A percentile compares a stretch with the other conserved stretches of the same genome.
phyloP scores from a whole-genome alignment of 1,284 basidiomycete species.

The Ceraceosorus guamensis region DNA sequence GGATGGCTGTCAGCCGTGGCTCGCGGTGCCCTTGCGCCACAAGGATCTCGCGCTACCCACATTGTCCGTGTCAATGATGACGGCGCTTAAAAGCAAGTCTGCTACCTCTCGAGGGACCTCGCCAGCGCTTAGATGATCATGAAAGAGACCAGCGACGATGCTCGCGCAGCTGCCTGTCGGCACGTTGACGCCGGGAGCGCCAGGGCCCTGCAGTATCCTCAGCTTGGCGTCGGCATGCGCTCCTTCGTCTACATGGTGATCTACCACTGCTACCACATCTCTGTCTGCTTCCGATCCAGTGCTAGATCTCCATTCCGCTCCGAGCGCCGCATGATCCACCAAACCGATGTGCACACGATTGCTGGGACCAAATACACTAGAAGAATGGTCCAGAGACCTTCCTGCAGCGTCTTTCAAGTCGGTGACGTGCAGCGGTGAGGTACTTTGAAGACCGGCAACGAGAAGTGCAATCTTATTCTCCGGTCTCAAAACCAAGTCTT shows the following conservation, averaged over 20 bases:
- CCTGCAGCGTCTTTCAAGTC: constrained; percentile 48
- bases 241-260: constrained; percentile 85
- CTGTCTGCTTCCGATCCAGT: neutral
- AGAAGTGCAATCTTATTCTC: constrained; percentile 69
- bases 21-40: too few relatives aligned
- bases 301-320: constrained; percentile 50
- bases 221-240: constrained; percentile 53
- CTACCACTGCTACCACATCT: constrained; percentile 56
- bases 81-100: constrained; percentile 49
- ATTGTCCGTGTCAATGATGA: constrained; percentile 46
- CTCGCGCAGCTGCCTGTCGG: constrained; percentile 20
- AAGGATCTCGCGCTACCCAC: constrained; percentile 49
- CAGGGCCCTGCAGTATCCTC: constrained; percentile 30
- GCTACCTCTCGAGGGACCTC: constrained; percentile 19
- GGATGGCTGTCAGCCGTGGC: constrained; percentile 25
- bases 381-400: too few relatives aligned
- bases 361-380: constrained; percentile 12
- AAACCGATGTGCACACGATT: constrained; percentile 44
- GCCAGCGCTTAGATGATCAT: constrained; percentile 10
- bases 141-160: constrained; percentile 19
- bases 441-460: constrained; percentile 57
- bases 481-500: constrained; percentile 69
- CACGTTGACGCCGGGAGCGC: too few relatives aligned
- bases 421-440: constrained; percentile 1
- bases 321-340: constrained; percentile 57